Evolutionary conservation across 306 rosid genomes (phyloP).

Genomic region (Cotoneaster glaucophyllus): DNA sequence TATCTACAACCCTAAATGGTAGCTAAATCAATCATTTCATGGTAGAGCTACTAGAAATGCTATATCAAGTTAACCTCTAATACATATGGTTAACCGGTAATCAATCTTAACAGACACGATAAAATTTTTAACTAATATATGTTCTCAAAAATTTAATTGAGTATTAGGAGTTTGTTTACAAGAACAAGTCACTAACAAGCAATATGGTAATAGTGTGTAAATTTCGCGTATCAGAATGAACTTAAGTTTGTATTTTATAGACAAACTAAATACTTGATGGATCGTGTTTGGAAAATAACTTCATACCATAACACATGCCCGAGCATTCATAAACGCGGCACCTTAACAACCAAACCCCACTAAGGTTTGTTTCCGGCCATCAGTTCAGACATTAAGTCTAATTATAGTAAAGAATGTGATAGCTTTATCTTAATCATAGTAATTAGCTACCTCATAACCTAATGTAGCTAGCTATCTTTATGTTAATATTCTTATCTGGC

Average conservation of each 20-base stretch:
- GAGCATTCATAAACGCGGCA: neutral
- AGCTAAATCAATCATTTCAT: slow-evolving; percentile 13
- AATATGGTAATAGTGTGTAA: no score
- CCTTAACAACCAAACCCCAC: neutral
- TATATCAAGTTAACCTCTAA: neutral
- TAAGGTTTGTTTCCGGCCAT: neutral
- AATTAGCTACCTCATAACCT: neutral
- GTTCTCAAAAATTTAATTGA: no score
- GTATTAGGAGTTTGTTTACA: no score
- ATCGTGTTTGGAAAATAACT: neutral
- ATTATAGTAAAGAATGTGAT: neutral
- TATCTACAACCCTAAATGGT: neutral
- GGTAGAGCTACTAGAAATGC: neutral
- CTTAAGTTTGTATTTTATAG: no score
- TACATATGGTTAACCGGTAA: neutral
- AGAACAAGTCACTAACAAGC: no score
- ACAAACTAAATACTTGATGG: no score
- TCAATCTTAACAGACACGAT: neutral
- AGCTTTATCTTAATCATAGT: neutral
- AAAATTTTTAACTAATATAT: neutral
- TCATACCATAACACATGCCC: neutral
- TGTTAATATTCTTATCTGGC: neutral
- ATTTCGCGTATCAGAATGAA: no score
- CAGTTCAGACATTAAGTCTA: neutral
- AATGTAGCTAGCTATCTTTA: neutral